Percentiles rank a stretch among this genome's conserved stretches.
Conservation (phyloP, 192 early-diverging fungal genomes). For the Mortierella hygrophila region DNA sequence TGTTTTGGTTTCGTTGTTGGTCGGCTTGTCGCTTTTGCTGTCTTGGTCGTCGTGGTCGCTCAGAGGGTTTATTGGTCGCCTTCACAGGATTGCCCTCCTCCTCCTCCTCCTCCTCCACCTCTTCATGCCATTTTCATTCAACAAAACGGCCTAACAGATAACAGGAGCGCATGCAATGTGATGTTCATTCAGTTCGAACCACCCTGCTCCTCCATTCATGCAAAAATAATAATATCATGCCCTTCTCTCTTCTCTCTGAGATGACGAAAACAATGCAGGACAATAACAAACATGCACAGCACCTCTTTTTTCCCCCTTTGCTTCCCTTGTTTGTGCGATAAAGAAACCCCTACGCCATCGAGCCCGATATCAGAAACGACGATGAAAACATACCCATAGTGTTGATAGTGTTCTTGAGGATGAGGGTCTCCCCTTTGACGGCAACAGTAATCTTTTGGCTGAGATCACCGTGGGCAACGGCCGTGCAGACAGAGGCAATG, state of each 20-base stretch:
- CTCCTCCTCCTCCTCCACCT: not conserved
- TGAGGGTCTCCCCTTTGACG: constrained; percentile 80
- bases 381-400: constrained; percentile 71
- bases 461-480: constrained; percentile 76
- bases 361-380: not conserved
- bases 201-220: not conserved
- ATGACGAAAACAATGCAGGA: not conserved
- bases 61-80: not conserved
- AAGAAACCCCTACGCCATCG: not conserved
- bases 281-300: not conserved
- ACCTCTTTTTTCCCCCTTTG: not conserved
- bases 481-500: constrained; percentile 79
- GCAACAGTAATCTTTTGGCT: constrained; percentile 75
- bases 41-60: not conserved
- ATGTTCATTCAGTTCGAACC: not conserved
- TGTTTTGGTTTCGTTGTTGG: not conserved
- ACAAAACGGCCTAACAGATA: not conserved
- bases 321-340: not conserved
- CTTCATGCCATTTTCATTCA: not conserved
- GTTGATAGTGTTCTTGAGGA: constrained; percentile 79
- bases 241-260: not conserved
- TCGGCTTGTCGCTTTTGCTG: not conserved
- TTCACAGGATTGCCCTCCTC: not conserved
- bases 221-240: not conserved
- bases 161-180: not conserved